These are phyloP conservation scores for Heteromeles arbutifolia DNA, from an alignment of 306 rosid genomes.

Conservation along the genomic window DNA sequence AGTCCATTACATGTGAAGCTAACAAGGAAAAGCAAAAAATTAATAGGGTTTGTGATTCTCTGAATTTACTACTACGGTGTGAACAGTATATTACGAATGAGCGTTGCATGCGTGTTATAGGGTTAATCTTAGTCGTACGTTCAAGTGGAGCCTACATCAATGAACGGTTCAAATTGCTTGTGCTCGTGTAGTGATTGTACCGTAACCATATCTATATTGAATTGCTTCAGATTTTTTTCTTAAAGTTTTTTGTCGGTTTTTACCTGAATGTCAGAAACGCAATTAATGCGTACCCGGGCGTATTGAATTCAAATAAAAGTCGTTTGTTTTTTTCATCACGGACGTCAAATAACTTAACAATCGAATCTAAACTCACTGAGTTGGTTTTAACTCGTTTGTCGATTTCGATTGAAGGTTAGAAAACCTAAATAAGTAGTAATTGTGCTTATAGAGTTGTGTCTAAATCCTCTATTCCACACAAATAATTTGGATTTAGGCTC, in stretches of 20 bases:
- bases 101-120: fast-evolving
- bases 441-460: neutral
- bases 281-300: neutral
- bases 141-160: too few relatives aligned
- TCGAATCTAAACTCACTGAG: neutral
- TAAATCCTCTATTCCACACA: neutral
- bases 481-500: neutral
- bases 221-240: neutral
- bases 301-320: neutral
- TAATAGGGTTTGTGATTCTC: neutral
- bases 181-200: neutral
- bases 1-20: neutral
- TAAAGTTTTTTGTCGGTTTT: neutral
- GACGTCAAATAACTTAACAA: neutral
- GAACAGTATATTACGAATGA: neutral
- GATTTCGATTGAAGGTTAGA: neutral
- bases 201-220: neutral
- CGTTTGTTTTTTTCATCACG: fast-evolving
- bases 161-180: neutral
- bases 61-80: neutral
- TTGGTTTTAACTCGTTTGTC: neutral
- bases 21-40: neutral
- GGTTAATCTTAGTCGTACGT: neutral
- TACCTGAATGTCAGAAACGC: neutral
- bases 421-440: too few relatives aligned